Evolutionary conservation across 1,284 basidiomycete genomes (phyloP).

Genomic region (Laetiporus sulphureus): DNA sequence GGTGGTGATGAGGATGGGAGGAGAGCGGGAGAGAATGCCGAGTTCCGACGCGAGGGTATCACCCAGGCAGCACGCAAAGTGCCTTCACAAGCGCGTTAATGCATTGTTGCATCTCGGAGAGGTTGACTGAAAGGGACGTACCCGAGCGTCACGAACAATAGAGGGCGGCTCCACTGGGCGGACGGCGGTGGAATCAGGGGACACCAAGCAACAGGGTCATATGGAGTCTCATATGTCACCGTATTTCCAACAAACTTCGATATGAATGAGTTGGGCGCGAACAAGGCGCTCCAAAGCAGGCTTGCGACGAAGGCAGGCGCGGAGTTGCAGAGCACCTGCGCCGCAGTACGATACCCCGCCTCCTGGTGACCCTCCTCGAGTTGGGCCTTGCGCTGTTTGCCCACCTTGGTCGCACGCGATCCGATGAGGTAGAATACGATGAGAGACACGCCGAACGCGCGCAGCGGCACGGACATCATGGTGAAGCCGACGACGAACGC

Average conservation of each 20-base stretch:
- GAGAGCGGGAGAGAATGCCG: conserved; percentile 69
- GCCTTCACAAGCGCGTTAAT: conserved; percentile 34
- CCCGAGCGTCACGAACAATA: conserved; percentile 69
- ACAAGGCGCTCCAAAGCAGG: conserved; percentile 57
- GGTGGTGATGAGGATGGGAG: conserved; percentile 74
- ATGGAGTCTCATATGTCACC: conserved; percentile 13
- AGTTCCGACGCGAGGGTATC: conserved; percentile 81
- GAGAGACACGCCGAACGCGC: conserved; percentile 66
- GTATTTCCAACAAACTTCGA: conserved; percentile 12
- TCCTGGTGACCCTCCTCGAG: conserved; percentile 78
- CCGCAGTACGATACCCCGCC: conserved; percentile 63
- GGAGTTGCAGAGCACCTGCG: conserved; percentile 82
- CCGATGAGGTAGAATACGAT: conserved; percentile 81
- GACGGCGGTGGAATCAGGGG: conserved; percentile 35
- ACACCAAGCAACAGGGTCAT: conserved; percentile 43
- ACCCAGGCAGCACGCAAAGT: conserved; percentile 79
- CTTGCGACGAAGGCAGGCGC: conserved; percentile 63
- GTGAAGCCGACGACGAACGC: conserved; percentile 72
- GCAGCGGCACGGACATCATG: conserved; percentile 54
- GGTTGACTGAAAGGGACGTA: conserved; percentile 29
- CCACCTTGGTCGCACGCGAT: conserved; percentile 81
- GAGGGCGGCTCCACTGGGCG: conserved; percentile 45
- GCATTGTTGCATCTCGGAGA: background rate
- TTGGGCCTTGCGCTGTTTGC: conserved; percentile 60
- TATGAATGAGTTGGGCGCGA: conserved; percentile 33